Evolutionary conservation across 169 alveolate genomes (phyloP).

Genomic region (Plasmodium inui): DNA sequence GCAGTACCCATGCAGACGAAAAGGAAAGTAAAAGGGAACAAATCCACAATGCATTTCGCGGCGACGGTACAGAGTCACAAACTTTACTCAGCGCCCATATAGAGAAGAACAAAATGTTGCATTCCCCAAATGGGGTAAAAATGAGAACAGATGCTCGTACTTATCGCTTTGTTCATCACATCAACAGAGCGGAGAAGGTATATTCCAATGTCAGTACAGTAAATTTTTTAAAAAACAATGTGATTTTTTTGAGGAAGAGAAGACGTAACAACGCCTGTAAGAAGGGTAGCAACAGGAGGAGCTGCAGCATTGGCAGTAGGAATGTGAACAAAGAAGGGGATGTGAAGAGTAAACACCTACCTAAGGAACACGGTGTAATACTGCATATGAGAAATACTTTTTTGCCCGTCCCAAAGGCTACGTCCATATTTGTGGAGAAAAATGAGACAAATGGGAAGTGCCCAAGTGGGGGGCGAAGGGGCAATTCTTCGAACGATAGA

Average conservation of each 20-base stretch:
- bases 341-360: neutral
- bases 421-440: constrained; percentile 2
- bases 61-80: neutral
- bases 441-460: neutral
- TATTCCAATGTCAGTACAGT: neutral
- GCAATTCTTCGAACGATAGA: neutral
- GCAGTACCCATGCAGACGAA: neutral
- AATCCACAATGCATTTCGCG: neutral
- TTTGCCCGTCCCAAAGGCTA: neutral
- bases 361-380: constrained; percentile 5
- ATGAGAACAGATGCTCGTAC: neutral
- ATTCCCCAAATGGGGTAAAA: neutral
- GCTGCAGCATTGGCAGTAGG: neutral
- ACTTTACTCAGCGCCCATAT: neutral
- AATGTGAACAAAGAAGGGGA: neutral
- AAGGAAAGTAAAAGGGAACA: neutral
- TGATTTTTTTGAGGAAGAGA: constrained; percentile 2
- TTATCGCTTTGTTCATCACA: neutral
- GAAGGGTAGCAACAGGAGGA: neutral
- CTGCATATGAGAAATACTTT: constrained; percentile 5
- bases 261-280: constrained; percentile 1
- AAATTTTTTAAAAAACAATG: neutral
- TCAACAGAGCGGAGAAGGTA: neutral
- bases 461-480: neutral
- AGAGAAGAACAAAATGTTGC: neutral